Evolutionary conservation across 306 rosid species (phyloP).

Genomic region (Corylus americana): DNA sequence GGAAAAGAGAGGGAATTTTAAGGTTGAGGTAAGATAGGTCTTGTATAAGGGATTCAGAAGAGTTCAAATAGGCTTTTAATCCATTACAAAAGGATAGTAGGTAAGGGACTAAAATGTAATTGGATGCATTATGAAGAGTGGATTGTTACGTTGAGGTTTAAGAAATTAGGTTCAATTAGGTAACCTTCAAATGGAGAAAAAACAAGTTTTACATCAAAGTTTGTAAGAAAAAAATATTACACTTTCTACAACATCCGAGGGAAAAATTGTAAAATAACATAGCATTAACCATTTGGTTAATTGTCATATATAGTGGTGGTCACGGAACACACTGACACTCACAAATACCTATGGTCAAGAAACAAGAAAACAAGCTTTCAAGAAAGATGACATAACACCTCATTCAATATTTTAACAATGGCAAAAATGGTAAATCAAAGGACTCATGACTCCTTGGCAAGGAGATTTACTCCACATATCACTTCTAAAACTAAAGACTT

Average conservation of each 20-base stretch:
- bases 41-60: too few relatives aligned
- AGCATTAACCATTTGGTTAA: background rate
- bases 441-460: background rate
- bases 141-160: too few relatives aligned
- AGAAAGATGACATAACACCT: background rate
- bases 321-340: background rate
- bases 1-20: too few relatives aligned
- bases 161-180: too few relatives aligned
- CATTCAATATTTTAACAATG: slow-evolving; percentile 5
- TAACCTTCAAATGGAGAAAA: background rate
- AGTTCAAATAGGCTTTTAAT: too few relatives aligned
- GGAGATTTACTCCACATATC: background rate
- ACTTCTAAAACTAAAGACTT: background rate
- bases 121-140: too few relatives aligned
- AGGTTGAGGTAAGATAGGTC: too few relatives aligned
- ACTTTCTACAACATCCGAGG: background rate
- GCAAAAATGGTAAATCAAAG: background rate
- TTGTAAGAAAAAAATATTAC: background rate
- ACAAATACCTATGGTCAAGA: slow-evolving; percentile 8
- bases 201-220: background rate
- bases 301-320: background rate
- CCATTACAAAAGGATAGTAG: too few relatives aligned
- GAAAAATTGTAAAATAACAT: background rate
- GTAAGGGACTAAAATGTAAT: too few relatives aligned
- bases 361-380: slow-evolving; percentile 13